phyloP scores from a whole-genome alignment of 495 filamentous ascomycete species.

The Sabuloglossum arenarium region DNA sequence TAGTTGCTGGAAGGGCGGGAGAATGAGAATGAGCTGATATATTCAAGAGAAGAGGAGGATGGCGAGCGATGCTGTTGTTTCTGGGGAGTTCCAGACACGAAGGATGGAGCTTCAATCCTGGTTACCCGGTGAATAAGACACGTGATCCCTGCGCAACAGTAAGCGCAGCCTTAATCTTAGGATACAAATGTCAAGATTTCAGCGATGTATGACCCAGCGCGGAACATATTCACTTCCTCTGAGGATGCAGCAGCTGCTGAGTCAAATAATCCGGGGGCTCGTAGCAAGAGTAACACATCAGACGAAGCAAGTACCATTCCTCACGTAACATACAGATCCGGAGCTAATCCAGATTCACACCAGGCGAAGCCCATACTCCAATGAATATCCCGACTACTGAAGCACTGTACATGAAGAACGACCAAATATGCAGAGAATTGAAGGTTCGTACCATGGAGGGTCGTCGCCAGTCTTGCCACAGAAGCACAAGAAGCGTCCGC shows the following conservation, averaged over 20 bases:
- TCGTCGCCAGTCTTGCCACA: background rate
- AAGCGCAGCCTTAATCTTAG: too few species aligned
- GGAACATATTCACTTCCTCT: constrained; percentile 18
- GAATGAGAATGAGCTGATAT: background rate
- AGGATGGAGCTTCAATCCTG: background rate
- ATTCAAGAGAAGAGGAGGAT: background rate
- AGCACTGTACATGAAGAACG: background rate
- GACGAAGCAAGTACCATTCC: background rate
- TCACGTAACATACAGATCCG: background rate
- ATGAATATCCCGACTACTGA: background rate
- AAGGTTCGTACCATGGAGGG: background rate
- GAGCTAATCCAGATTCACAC: background rate
- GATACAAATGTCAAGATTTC: background rate
- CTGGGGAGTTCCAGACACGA: background rate
- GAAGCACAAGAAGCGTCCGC: constrained; percentile 5
- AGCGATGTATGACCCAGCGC: constrained; percentile 23
- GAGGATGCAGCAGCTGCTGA: constrained; percentile 8
- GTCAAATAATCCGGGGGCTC: constrained; percentile 1
- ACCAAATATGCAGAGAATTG: background rate
- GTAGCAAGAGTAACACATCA: background rate
- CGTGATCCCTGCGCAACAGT: background rate
- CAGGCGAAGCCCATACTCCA: background rate
- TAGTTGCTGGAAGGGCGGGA: too few species aligned
- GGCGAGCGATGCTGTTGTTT: background rate
- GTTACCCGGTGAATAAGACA: background rate